phyloP scores from a whole-genome alignment of 176 grass and related monocot species.

The Thalia dealbata region DNA sequence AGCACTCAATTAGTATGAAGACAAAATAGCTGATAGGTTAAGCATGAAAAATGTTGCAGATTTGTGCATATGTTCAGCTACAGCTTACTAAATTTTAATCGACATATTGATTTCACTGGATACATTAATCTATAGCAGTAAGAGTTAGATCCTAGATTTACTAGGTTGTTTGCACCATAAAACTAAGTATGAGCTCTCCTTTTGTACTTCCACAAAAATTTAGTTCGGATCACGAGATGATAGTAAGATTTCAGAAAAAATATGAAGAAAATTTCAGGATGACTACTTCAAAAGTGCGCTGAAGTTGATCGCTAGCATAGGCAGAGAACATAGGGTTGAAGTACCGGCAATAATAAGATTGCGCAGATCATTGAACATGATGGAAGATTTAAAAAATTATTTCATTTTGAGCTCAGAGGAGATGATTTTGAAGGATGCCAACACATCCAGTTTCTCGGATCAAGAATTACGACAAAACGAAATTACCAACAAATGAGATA shows the following conservation, averaged over 20 bases:
- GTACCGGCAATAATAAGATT: not conserved
- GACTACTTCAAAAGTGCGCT: too few species aligned
- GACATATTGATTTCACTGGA: not conserved
- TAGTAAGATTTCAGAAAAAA: too few species aligned
- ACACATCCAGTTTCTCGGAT: too few species aligned
- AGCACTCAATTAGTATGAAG: not conserved
- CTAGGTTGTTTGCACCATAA: not conserved
- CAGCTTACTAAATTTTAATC: not conserved
- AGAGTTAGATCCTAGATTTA: not conserved
- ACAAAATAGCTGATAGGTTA: not conserved
- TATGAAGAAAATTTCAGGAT: too few species aligned
- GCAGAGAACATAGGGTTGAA: not conserved
- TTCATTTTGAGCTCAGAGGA: not conserved
- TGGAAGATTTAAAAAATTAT: not conserved
- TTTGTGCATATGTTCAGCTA: not conserved
- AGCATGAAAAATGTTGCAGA: not conserved
- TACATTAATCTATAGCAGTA: not conserved
- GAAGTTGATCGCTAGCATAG: not conserved
- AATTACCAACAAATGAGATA: not conserved
- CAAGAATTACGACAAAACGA: too few species aligned
- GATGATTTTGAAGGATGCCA: too few species aligned
- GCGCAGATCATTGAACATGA: not conserved
- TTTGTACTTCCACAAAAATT: not conserved
- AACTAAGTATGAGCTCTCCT: not conserved
- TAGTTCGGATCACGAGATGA: too few species aligned